phyloP scores from a whole-genome alignment of 352 stramenopile species.

The Phytophthora europaea region DNA sequence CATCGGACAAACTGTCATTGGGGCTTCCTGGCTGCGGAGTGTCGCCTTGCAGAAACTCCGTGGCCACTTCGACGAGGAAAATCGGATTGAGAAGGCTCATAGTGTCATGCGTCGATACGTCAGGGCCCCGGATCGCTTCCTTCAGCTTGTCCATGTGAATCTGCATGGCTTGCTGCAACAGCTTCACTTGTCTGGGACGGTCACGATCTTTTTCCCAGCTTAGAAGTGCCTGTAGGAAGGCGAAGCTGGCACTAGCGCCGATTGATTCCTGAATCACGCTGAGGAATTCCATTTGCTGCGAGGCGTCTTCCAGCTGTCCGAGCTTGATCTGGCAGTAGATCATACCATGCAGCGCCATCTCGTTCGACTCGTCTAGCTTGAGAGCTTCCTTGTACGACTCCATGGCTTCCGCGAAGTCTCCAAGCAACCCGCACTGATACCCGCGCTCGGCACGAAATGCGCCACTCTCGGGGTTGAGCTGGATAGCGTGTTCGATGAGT shows the following conservation, averaged over 20 bases:
- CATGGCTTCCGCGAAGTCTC: slow-evolving; percentile 83
- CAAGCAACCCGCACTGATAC: slow-evolving; percentile 81
- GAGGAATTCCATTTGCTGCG: slow-evolving; percentile 94
- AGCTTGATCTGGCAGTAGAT: slow-evolving; percentile 95
- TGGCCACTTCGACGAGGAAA: slow-evolving; percentile 90
- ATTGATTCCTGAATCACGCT: slow-evolving; percentile 92
- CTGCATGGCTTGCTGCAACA: slow-evolving; percentile 82
- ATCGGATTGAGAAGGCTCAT: slow-evolving; percentile 89
- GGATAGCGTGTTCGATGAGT: slow-evolving; percentile 76
- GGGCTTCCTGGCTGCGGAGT: slow-evolving; percentile 11
- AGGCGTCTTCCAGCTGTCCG: slow-evolving; percentile 89
- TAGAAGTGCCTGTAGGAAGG: slow-evolving; percentile 90
- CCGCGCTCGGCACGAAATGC: slow-evolving; percentile 78
- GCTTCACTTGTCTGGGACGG: slow-evolving; percentile 67
- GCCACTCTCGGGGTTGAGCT: slow-evolving; percentile 68
- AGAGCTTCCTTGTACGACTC: slow-evolving; percentile 89
- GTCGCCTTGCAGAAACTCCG: slow-evolving; percentile 79
- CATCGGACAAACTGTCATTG: slow-evolving; percentile 19
- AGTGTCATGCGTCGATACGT: slow-evolving; percentile 78
- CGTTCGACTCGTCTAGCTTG: slow-evolving; percentile 90
- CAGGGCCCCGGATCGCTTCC: slow-evolving; percentile 58
- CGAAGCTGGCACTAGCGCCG: slow-evolving; percentile 77
- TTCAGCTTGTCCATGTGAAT: slow-evolving; percentile 89
- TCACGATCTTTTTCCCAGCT: slow-evolving; percentile 85
- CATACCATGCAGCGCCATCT: slow-evolving; percentile 88